Percentiles rank a stretch among this genome's conserved stretches.
Conservation (phyloP, 1,284 basidiomycete species). For the Stereum hirsutum region DNA sequence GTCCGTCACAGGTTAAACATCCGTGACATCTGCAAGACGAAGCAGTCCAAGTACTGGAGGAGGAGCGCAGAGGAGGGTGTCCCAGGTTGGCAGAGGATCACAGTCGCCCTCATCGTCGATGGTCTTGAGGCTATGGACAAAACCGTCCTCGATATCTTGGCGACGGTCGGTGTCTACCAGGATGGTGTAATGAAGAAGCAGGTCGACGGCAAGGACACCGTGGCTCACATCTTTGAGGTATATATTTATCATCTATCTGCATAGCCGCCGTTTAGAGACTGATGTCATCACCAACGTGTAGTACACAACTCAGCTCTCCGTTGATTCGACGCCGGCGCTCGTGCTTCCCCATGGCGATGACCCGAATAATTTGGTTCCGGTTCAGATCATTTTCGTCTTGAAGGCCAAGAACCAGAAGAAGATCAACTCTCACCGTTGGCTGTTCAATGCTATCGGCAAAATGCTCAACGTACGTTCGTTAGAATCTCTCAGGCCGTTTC, state of each 20-base stretch:
- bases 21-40: constrained; percentile 96
- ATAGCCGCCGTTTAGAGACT: neutral
- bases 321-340: constrained; percentile 83
- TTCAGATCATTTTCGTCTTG: constrained; percentile 91
- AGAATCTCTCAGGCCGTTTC: too few relatives aligned
- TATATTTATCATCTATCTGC: constrained; percentile 2
- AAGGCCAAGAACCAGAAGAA: constrained; percentile 98
- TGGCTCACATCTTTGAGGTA: constrained; percentile 88
- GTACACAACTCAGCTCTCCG: constrained; percentile 89
- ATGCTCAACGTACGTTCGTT: constrained; percentile 53
- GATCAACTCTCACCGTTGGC: constrained; percentile 95
- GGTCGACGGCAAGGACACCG: constrained; percentile 87
- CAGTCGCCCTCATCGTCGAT: constrained; percentile 88
- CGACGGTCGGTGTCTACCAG: constrained; percentile 86
- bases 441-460: constrained; percentile 93
- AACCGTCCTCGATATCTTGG: constrained; percentile 80
- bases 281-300: constrained; percentile 18
- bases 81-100: constrained; percentile 90
- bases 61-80: constrained; percentile 78
- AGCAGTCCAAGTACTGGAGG: constrained; percentile 91
- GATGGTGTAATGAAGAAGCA: constrained; percentile 97
- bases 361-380: constrained; percentile 87
- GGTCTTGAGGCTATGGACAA: constrained; percentile 97
- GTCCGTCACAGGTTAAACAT: too few relatives aligned
- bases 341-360: constrained; percentile 86